Evolutionary conservation across 495 filamentous ascomycete species (phyloP).

Genomic region (Penicillium flavigenum): DNA sequence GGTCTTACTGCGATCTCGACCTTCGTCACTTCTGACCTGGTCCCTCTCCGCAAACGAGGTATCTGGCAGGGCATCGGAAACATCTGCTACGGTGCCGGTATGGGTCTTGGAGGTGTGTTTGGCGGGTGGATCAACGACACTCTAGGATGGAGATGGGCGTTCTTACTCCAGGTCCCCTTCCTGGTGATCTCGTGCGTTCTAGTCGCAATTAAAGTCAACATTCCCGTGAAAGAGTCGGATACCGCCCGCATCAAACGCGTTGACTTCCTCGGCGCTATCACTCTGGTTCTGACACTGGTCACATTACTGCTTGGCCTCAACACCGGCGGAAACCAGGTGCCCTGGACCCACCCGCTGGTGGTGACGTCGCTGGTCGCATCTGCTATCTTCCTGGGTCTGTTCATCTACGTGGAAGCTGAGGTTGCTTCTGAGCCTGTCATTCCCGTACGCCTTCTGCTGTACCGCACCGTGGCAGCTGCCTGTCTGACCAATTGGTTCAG

Average conservation of each 20-base stretch:
- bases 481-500: conserved; percentile 77
- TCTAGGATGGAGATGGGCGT: conserved; percentile 74
- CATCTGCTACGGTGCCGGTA: conserved; percentile 69
- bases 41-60: conserved; percentile 79
- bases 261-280: conserved; percentile 77
- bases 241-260: conserved; percentile 61
- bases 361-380: conserved; percentile 66
- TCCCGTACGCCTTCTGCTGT: conserved; percentile 71
- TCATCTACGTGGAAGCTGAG: conserved; percentile 66
- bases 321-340: conserved; percentile 78
- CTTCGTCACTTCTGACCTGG: conserved; percentile 77
- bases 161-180: conserved; percentile 75
- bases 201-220: conserved; percentile 64
- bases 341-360: conserved; percentile 83
- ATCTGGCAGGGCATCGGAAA: conserved; percentile 86
- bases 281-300: conserved; percentile 67
- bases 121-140: conserved; percentile 81
- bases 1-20: conserved; percentile 79
- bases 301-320: conserved; percentile 78
- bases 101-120: conserved; percentile 60
- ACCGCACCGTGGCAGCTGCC: conserved; percentile 69
- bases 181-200: conserved; percentile 62
- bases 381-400: conserved; percentile 48
- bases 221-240: conserved; percentile 72
- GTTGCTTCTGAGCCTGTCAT: conserved; percentile 76